These are phyloP conservation scores for Kalaharituber pfeilii DNA, from an alignment of 2,329 filamentous ascomycete species.

Conservation along the genomic window DNA sequence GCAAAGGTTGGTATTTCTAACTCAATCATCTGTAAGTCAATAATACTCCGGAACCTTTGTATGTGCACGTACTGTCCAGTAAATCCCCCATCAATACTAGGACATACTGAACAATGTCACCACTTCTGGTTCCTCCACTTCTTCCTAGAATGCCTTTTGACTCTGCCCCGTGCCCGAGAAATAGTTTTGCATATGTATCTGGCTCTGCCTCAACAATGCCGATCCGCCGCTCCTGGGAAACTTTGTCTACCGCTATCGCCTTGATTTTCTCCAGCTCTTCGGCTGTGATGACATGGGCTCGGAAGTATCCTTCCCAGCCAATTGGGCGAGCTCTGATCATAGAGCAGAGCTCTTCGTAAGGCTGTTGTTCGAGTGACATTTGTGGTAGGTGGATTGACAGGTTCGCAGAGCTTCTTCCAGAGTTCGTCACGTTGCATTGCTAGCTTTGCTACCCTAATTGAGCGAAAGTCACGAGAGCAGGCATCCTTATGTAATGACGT, in stretches of 20 bases:
- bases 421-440: not conserved
- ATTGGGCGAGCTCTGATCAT: constrained; percentile 93
- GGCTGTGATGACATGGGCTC: constrained; percentile 84
- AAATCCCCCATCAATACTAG: constrained; percentile 77
- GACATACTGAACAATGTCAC: constrained; percentile 81
- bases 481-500: no score
- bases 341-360: constrained; percentile 80
- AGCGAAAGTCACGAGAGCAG: no score
- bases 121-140: constrained; percentile 35
- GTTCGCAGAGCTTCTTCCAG: not conserved
- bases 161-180: constrained; percentile 46
- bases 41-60: not conserved
- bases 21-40: not conserved
- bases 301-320: constrained; percentile 91
- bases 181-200: constrained; percentile 59
- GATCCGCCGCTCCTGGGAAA: constrained; percentile 75
- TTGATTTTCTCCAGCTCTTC: constrained; percentile 90
- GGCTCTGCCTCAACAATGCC: constrained; percentile 66
- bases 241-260: constrained; percentile 88
- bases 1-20: constrained; percentile 65
- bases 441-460: no score
- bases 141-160: constrained; percentile 66
- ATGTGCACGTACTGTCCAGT: constrained; percentile 49
- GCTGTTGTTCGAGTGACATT: constrained; percentile 86
- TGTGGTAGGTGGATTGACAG: not conserved